A percentile compares a stretch with the other conserved stretches of the same genome.
Conservation (phyloP, 805 yeast species). For the Lipomyces spencermartinsiae region DNA sequence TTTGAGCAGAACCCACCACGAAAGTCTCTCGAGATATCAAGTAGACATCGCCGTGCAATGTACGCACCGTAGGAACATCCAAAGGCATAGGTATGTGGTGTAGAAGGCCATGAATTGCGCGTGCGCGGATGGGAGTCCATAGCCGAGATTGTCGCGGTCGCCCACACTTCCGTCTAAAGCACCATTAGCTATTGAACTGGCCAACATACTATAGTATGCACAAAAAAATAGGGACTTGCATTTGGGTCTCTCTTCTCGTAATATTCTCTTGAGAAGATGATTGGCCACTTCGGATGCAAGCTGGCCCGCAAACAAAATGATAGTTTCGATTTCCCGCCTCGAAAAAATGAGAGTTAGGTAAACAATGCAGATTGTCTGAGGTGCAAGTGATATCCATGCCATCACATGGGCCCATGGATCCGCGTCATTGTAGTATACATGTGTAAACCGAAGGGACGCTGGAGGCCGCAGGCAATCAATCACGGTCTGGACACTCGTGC, state of each 20-base stretch:
- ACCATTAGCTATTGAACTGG: neutral
- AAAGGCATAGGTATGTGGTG: slow-evolving; percentile 47
- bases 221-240: slow-evolving; percentile 37
- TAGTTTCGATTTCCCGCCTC: slow-evolving; percentile 84
- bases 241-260: slow-evolving; percentile 77
- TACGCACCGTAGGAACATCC: slow-evolving; percentile 42
- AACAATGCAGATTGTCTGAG: slow-evolving; percentile 77
- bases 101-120: slow-evolving; percentile 94
- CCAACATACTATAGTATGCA: neutral
- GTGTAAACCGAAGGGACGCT: slow-evolving; percentile 74
- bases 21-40: neutral
- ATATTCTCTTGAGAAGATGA: slow-evolving; percentile 64
- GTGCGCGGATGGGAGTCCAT: slow-evolving; percentile 98
- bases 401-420: slow-evolving; percentile 64
- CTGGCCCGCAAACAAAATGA: slow-evolving; percentile 85
- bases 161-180: slow-evolving; percentile 17
- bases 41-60: neutral
- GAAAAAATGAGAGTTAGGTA: slow-evolving; percentile 82
- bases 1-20: no score
- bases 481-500: neutral
- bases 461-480: slow-evolving; percentile 12
- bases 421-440: slow-evolving; percentile 74
- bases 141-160: slow-evolving; percentile 54
- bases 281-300: slow-evolving; percentile 76
- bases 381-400: slow-evolving; percentile 79